These are phyloP conservation scores for Amanita rubescens DNA, from an alignment of 768 basidiomycete species.

Conservation along the genomic window DNA sequence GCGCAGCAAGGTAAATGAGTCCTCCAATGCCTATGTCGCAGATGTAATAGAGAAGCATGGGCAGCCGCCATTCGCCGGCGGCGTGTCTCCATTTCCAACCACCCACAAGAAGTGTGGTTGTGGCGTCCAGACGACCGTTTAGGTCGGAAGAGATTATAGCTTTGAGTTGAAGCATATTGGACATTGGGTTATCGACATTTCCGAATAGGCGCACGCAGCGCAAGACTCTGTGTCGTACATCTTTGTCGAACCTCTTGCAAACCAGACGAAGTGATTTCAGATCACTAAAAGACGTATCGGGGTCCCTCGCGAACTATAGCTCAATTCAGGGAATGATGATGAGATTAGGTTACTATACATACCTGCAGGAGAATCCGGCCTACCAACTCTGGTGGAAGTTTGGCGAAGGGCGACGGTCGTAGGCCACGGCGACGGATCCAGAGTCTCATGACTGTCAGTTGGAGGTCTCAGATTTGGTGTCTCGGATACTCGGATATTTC, in stretches of 20 bases:
- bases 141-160: neutral
- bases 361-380: neutral
- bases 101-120: neutral
- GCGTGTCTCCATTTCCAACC: constrained; percentile 3
- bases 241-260: neutral
- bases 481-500: too few species aligned
- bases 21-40: neutral
- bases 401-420: too few species aligned
- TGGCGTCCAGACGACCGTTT: too few species aligned
- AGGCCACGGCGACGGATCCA: too few species aligned
- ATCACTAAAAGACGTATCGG: too few species aligned
- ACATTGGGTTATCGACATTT: too few species aligned
- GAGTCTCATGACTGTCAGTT: too few species aligned
- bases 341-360: too few species aligned
- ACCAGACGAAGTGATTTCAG: too few species aligned
- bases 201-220: neutral
- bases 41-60: neutral
- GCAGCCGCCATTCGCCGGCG: neutral
- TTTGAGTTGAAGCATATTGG: too few species aligned
- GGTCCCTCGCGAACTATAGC: too few species aligned
- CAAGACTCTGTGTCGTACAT: neutral
- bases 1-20: neutral
- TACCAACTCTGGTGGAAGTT: neutral
- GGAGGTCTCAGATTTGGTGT: too few species aligned
- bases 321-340: neutral